A percentile compares a stretch with the other conserved stretches of the same genome.
Evolutionary conservation across 108 stramenopile genomes (phyloP).

Genomic region (Cyclotella choctawhatcheeana): DNA sequence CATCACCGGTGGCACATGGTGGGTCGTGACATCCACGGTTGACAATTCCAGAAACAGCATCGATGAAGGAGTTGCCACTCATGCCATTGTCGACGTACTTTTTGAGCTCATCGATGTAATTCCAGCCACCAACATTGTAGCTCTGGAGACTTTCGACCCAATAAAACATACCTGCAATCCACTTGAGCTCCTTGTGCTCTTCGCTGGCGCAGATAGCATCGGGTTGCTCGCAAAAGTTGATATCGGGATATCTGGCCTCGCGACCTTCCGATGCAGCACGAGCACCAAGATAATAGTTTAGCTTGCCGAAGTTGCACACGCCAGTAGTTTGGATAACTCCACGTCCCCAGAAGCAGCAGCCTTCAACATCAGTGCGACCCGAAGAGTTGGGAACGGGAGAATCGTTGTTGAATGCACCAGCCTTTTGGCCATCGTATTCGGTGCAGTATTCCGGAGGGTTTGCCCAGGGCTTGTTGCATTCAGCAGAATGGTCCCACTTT

Average conservation of each 20-base stretch:
- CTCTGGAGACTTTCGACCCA: no score
- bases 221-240: slow-evolving; percentile 51
- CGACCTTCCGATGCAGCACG: slow-evolving; percentile 43
- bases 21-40: no score
- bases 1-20: no score
- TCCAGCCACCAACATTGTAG: no score
- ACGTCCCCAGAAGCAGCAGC: slow-evolving; percentile 63
- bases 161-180: slow-evolving; percentile 57
- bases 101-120: no score
- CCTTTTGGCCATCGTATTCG: slow-evolving; percentile 41
- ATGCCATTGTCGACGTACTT: no score
- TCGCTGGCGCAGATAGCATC: slow-evolving; percentile 48
- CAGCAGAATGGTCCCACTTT: slow-evolving; percentile 47
- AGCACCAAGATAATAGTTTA: slow-evolving; percentile 53
- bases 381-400: slow-evolving; percentile 37
- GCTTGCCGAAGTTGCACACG: slow-evolving; percentile 50
- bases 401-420: slow-evolving; percentile 36
- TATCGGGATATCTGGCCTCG: slow-evolving; percentile 31
- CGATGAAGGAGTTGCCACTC: no score
- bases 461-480: slow-evolving; percentile 43
- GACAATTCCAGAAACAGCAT: no score
- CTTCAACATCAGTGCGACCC: slow-evolving; percentile 54
- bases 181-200: slow-evolving; percentile 41
- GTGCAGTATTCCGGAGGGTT: slow-evolving; percentile 27
- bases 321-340: slow-evolving; percentile 58